A percentile compares a stretch with the other conserved stretches of the same genome.
Evolutionary conservation across 495 filamentous ascomycete genomes (phyloP).

Genomic region (Hypoxylon rickii): DNA sequence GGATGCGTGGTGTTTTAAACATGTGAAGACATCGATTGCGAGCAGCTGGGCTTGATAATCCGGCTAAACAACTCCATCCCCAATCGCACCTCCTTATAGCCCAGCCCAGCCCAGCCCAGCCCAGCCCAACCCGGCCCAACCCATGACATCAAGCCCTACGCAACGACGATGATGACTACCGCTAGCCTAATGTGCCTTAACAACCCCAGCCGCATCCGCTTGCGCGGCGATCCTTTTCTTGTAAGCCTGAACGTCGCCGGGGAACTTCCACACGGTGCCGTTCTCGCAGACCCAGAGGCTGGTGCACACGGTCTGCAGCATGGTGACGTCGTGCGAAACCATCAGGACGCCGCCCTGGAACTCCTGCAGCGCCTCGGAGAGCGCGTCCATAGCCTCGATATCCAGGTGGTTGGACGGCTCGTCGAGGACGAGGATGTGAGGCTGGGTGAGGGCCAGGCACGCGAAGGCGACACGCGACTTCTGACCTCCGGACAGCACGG

Average conservation of each 20-base stretch:
- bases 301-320: conserved; percentile 93
- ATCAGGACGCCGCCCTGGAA: conserved; percentile 97
- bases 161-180: too few species aligned
- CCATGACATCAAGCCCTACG: background rate
- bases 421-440: conserved; percentile 97
- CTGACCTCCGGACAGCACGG: conserved; percentile 90
- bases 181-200: conserved; percentile 61
- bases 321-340: conserved; percentile 99
- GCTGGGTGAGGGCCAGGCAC: conserved; percentile 87
- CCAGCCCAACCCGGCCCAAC: background rate
- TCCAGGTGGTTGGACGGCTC: conserved; percentile 98
- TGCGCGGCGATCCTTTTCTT: conserved; percentile 95
- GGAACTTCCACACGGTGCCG: conserved; percentile 95
- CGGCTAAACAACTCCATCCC: too few species aligned
- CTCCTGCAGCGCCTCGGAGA: conserved; percentile 77
- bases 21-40: too few species aligned
- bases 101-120: too few species aligned
- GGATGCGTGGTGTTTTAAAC: too few species aligned
- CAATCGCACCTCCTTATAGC: too few species aligned
- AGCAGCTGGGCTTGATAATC: too few species aligned
- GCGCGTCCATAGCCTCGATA: conserved; percentile 99
- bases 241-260: conserved; percentile 93
- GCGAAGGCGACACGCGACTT: conserved; percentile 98
- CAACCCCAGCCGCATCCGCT: conserved; percentile 85
- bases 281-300: conserved; percentile 96